Evolutionary conservation across 2,329 filamentous ascomycete species (phyloP), one percentile per base, ranked within the genome.

Genomic region (Metarhizium robertsii): DNA sequence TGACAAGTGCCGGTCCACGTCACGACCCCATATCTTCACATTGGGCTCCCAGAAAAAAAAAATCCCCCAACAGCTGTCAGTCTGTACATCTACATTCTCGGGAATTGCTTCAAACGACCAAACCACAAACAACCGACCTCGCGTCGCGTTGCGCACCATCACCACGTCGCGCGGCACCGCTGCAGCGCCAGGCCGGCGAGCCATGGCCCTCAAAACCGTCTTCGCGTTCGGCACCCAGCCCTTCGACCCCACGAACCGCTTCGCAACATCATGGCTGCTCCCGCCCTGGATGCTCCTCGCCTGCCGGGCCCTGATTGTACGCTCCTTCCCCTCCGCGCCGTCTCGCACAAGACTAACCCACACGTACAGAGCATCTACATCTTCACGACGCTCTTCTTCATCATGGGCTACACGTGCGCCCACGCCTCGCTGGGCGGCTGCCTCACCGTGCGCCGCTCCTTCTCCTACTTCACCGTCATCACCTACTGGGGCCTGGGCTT

Each of bases 401-500:
- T 82, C 66, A 82, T 91, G 66, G 84, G 76, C 58, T 88, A 80
- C 77, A 72, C 81, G 58, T 84, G 83, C 64, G 72, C 75, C n/a
- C 76, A 81, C 66, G 67, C 69, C 38, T 53, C 59, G 1, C 61
- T 65, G 11, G 73, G 73, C 58, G 73, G 78, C 51, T 78, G 77
- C 65, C 60, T 65, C 38, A 65, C 64, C 1, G 79, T 81, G 30
- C 72, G 75, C 53, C 70, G 75, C 49, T 79, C 78, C 49, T 94
- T 95, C 74, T 89, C 85, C 63, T 95, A 83, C 76, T 95, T 95
- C 75, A 95, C 90, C 32, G 77, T 85, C 64, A 75, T 94, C 57
- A 89, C 87, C 10, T 94, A 86, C 77, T 94, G 88, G 88, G 88
- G 88, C 2, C 72, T 92, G 40, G 84, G 81, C 29, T 92, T 92